Conservation (phyloP, 352 stramenopile species). For the Phytophthora podocarpi region DNA sequence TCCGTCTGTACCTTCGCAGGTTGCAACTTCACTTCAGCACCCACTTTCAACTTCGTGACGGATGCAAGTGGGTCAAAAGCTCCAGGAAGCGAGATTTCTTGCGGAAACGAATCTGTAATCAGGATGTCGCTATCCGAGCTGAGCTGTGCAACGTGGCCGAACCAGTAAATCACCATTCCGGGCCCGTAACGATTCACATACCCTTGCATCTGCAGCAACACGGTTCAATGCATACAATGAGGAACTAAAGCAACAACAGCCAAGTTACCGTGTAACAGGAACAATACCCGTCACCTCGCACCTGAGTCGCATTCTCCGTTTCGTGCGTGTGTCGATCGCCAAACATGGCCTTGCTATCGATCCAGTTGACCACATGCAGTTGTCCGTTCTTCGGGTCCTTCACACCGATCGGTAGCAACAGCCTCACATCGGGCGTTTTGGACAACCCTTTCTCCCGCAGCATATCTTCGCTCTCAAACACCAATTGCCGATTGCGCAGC, state of each 20-base stretch:
- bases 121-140: conserved; percentile 62
- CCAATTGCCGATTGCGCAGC: conserved; percentile 66
- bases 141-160: conserved; percentile 68
- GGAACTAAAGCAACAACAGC: too few species aligned
- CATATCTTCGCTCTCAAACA: conserved; percentile 86
- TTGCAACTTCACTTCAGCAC: conserved; percentile 24
- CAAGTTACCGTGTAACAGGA: too few species aligned
- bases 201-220: conserved; percentile 53
- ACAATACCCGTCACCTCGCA: not conserved
- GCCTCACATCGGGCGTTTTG: conserved; percentile 87
- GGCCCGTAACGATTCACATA: conserved; percentile 86
- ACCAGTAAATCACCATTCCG: conserved; percentile 92
- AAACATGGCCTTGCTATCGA: conserved; percentile 93
- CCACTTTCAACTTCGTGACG: conserved; percentile 18
- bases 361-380: conserved; percentile 85
- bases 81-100: conserved; percentile 60
- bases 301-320: conserved; percentile 72
- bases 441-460: conserved; percentile 79
- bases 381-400: conserved; percentile 35
- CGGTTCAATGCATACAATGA: conserved; percentile 2
- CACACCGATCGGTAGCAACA: conserved; percentile 84
- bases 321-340: conserved; percentile 81
- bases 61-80: conserved; percentile 44
- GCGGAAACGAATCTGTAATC: conserved; percentile 64
- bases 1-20: conserved; percentile 28